phyloP scores from a whole-genome alignment of 2,329 filamentous ascomycete genomes.

The Rhynchosporium graminicola region DNA sequence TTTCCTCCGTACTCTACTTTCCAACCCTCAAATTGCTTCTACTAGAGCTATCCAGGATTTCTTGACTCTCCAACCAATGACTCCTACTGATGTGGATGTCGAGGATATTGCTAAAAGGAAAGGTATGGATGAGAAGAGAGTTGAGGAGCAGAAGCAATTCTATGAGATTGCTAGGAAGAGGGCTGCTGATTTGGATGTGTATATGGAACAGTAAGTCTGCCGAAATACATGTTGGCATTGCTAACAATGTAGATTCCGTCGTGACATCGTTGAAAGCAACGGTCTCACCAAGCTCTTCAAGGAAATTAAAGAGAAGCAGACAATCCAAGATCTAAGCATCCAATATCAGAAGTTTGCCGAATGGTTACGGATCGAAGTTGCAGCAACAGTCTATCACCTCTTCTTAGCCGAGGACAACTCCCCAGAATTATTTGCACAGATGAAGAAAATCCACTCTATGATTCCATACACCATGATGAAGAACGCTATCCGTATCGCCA shows the following conservation, averaged over 20 bases:
- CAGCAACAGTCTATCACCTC: constrained; percentile 93
- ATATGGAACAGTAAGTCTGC: constrained; percentile 83
- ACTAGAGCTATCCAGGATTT: constrained; percentile 87
- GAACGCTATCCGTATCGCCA: constrained; percentile 94
- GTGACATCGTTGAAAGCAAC: constrained; percentile 69
- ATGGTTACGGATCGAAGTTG: constrained; percentile 96
- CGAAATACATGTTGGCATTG: not conserved
- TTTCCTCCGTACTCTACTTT: constrained; percentile 81
- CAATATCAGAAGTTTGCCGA: constrained; percentile 99
- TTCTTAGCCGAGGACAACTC: constrained; percentile 99
- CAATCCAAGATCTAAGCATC: constrained; percentile 82
- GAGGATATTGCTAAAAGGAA: constrained; percentile 80
- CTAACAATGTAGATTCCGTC: constrained; percentile 55
- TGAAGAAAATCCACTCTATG: constrained; percentile 90
- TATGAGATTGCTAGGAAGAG: constrained; percentile 93
- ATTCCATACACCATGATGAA: constrained; percentile 93
- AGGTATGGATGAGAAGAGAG: constrained; percentile 79
- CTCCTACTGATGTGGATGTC: constrained; percentile 77
- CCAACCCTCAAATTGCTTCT: constrained; percentile 80
- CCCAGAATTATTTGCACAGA: constrained; percentile 90
- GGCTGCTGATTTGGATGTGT: constrained; percentile 90
- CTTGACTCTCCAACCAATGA: constrained; percentile 70
- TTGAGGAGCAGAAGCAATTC: constrained; percentile 91
- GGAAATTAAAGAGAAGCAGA: constrained; percentile 88
- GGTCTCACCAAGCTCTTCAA: constrained; percentile 90